Percentiles rank a stretch among this genome's conserved stretches.
Evolutionary conservation across 164 flowering plant species (phyloP).

Genomic region (Piper betle): DNA sequence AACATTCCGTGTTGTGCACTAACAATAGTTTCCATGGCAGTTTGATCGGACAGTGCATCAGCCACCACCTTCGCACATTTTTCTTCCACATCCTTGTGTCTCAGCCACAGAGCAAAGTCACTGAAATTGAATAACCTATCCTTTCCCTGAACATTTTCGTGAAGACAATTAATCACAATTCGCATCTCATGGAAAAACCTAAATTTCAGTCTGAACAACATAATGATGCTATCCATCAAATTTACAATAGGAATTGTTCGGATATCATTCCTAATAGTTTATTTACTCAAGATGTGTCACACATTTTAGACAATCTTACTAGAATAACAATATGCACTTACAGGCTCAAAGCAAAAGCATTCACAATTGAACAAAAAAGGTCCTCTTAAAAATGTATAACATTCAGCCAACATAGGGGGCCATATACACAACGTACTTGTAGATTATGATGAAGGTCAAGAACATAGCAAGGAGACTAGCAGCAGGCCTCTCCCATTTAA

Average conservation of each 20-base stretch:
- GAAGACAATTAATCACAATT: background rate
- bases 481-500: conserved; percentile 57
- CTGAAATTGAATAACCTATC: conserved; percentile 59
- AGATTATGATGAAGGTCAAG: conserved; percentile 22
- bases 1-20: conserved; percentile 61
- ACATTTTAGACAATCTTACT: background rate
- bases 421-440: conserved; percentile 42
- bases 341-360: no score
- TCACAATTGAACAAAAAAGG: no score
- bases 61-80: conserved; percentile 35
- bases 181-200: background rate
- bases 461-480: conserved; percentile 24
- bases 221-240: background rate
- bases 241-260: no score
- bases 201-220: background rate
- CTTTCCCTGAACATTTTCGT: conserved; percentile 44
- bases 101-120: conserved; percentile 32
- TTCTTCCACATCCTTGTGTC: conserved; percentile 14
- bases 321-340: no score
- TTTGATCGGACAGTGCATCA: conserved; percentile 46
- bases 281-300: background rate
- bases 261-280: no score
- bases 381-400: no score
- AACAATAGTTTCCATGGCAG: conserved; percentile 66
- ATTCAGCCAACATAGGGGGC: background rate